Conservation (phyloP, 768 basidiomycete species). For the Collybia sp. region DNA sequence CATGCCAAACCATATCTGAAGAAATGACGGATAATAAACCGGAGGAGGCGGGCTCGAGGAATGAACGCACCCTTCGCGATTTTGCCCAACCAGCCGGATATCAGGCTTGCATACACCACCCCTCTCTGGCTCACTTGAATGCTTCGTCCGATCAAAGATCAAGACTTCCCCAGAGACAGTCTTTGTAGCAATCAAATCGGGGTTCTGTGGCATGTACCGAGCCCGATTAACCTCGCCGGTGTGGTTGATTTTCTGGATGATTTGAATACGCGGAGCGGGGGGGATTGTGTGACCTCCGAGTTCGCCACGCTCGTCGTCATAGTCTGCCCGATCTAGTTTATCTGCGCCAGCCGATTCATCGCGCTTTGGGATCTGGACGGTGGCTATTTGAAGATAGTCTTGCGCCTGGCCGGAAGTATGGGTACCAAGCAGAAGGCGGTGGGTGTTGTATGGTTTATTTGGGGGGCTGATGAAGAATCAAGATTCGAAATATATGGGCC, state of each 20-base stretch:
- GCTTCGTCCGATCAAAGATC: conserved; percentile 97
- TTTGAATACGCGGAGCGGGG: conserved; percentile 79
- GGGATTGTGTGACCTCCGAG: conserved; percentile 89
- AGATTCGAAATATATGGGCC: not conserved
- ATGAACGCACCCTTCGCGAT: conserved; percentile 78
- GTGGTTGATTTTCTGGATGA: conserved; percentile 94
- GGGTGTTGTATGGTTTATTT: conserved; percentile 91
- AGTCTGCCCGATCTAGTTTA: conserved; percentile 73
- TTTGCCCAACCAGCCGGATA: conserved; percentile 86
- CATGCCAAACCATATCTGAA: conserved; percentile 88
- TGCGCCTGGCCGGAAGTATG: conserved; percentile 94
- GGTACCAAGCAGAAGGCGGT: conserved; percentile 92
- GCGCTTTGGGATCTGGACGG: conserved; percentile 88
- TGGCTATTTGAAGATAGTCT: conserved; percentile 95
- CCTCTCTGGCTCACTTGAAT: conserved; percentile 87
- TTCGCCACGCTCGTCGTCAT: conserved; percentile 92
- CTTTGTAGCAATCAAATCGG: conserved; percentile 95
- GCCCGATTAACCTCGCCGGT: conserved; percentile 94
- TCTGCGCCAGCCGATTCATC: conserved; percentile 58
- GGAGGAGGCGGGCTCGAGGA: conserved; percentile 6
- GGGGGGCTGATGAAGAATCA: conserved; percentile 52
- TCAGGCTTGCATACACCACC: conserved; percentile 86
- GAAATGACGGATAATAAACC: not conserved
- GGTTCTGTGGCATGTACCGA: conserved; percentile 99
- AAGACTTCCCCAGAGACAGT: conserved; percentile 85